Evolutionary conservation across 2,329 filamentous ascomycete species (phyloP).

Genomic region (Pseudogymnoascus sp.): DNA sequence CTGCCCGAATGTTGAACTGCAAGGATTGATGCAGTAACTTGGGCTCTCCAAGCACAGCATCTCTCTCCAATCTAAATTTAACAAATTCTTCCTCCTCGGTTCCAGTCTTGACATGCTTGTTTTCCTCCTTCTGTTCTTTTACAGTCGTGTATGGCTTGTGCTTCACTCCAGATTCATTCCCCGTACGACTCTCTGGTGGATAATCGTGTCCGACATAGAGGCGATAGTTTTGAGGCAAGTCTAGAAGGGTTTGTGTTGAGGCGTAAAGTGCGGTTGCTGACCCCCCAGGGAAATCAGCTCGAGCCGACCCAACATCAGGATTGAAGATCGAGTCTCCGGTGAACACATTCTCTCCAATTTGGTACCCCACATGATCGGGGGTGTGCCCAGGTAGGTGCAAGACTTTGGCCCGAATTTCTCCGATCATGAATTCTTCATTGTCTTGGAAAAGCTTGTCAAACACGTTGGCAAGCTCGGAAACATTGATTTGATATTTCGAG

Average conservation of each 20-base stretch:
- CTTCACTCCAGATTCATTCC: constrained; percentile 9
- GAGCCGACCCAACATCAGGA: constrained; percentile 41
- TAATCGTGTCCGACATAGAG: constrained; percentile 51
- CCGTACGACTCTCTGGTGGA: constrained; percentile 30
- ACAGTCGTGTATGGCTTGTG: constrained; percentile 38
- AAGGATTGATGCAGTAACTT: constrained; percentile 41
- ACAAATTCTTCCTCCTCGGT: constrained; percentile 38
- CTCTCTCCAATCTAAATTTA: constrained; percentile 34
- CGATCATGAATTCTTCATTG: constrained; percentile 43
- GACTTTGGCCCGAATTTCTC: constrained; percentile 35
- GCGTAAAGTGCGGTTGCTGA: constrained; percentile 35
- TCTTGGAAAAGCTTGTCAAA: constrained; percentile 48
- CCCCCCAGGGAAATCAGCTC: constrained; percentile 48
- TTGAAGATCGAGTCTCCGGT: constrained; percentile 46
- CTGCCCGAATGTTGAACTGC: constrained; percentile 43
- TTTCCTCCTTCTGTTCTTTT: constrained; percentile 35
- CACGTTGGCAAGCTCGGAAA: constrained; percentile 34
- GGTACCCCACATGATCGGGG: constrained; percentile 51
- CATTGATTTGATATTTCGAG: constrained; percentile 37
- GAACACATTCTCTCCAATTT: constrained; percentile 41
- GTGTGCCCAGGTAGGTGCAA: constrained; percentile 53
- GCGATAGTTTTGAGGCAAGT: constrained; percentile 34
- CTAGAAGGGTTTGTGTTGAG: constrained; percentile 36
- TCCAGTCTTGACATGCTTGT: constrained; percentile 40
- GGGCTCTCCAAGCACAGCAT: constrained; percentile 35